phyloP scores from a whole-genome alignment of 345 rosid species.

The Cardiospermum halicacabum region DNA sequence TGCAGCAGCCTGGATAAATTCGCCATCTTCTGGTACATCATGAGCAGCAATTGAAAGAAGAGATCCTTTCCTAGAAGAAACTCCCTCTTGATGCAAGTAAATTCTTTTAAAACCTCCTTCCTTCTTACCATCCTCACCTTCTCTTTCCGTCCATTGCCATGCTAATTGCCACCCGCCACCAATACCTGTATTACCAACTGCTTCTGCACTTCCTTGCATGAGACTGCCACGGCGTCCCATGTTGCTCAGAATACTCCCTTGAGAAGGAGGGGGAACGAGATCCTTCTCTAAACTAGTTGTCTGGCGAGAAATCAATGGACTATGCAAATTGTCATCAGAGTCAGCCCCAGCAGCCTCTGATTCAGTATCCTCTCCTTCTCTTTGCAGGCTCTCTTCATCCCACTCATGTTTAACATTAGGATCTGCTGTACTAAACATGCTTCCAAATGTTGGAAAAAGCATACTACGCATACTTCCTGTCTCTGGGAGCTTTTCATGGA shows the following conservation, averaged over 20 bases:
- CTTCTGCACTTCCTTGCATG: conserved; percentile 55
- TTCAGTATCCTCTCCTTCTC: conserved; percentile 60
- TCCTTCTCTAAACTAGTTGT: conserved; percentile 81
- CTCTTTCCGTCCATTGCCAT: conserved; percentile 70
- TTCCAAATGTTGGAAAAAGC: conserved; percentile 78
- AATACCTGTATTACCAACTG: conserved; percentile 65
- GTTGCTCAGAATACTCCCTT: conserved; percentile 58
- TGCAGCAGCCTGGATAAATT: conserved; percentile 83
- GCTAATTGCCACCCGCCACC: conserved; percentile 99
- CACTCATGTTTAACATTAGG: conserved; percentile 60
- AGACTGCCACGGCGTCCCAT: conserved; percentile 73
- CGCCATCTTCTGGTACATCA: conserved; percentile 46
- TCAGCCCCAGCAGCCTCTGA: conserved; percentile 60
- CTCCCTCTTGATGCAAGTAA: conserved; percentile 76
- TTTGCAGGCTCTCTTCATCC: conserved; percentile 81
- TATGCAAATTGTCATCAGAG: conserved; percentile 75
- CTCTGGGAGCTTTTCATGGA: conserved; percentile 87
- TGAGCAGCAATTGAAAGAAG: conserved; percentile 64
- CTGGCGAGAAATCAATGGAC: conserved; percentile 91
- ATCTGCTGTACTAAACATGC: conserved; percentile 78
- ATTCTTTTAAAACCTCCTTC: conserved; percentile 80
- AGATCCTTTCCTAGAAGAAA: conserved; percentile 72
- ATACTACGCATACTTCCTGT: conserved; percentile 72
- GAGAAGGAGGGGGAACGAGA: conserved; percentile 48
- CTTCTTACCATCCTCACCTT: conserved; percentile 66